phyloP scores from a whole-genome alignment of 257 asterid genomes.

The Linderniella brevidens region DNA sequence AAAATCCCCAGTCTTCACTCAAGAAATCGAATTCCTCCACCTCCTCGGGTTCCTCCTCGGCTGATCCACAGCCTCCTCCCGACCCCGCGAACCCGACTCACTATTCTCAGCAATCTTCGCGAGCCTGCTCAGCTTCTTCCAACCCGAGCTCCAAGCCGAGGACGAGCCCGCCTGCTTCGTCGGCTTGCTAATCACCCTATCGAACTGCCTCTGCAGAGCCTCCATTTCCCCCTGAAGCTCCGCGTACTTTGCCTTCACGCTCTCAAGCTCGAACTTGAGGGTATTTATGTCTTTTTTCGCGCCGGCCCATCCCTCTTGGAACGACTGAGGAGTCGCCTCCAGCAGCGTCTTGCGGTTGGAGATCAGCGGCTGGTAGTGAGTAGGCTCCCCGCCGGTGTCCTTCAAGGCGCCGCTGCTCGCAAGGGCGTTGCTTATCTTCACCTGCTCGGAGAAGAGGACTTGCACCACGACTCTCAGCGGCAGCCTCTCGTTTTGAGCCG shows the following conservation, averaged over 20 bases:
- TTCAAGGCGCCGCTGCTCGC: slow-evolving; percentile 49
- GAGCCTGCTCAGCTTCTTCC: slow-evolving; percentile 74
- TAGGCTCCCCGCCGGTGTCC: slow-evolving; percentile 27
- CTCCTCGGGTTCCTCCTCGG: slow-evolving; percentile 46
- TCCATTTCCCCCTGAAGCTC: slow-evolving; percentile 73
- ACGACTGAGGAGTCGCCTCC: slow-evolving; percentile 86
- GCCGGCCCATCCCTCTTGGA: slow-evolving; percentile 91
- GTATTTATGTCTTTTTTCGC: slow-evolving; percentile 92
- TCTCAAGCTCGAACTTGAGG: slow-evolving; percentile 77
- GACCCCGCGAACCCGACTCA: slow-evolving; percentile 22
- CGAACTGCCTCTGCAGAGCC: slow-evolving; percentile 60
- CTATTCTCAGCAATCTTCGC: slow-evolving; percentile 34
- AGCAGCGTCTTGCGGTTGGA: slow-evolving; percentile 57
- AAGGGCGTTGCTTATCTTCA: slow-evolving; percentile 72
- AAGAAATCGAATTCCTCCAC: slow-evolving; percentile 91
- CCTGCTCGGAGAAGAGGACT: slow-evolving; percentile 90
- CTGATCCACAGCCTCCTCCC: slow-evolving; percentile 20
- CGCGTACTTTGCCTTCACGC: slow-evolving; percentile 48
- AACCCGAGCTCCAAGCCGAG: slow-evolving; percentile 55
- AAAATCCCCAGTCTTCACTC: slow-evolving; percentile 14
- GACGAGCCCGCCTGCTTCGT: slow-evolving; percentile 42
- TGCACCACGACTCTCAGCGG: slow-evolving; percentile 82
- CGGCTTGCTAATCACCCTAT: slow-evolving; percentile 33
- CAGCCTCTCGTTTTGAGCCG: slow-evolving; percentile 88
- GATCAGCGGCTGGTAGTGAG: slow-evolving; percentile 52